Base-by-base conservation (phyloP, 768 basidiomycete species). In the Clitopilus hobsonii region DNA sequence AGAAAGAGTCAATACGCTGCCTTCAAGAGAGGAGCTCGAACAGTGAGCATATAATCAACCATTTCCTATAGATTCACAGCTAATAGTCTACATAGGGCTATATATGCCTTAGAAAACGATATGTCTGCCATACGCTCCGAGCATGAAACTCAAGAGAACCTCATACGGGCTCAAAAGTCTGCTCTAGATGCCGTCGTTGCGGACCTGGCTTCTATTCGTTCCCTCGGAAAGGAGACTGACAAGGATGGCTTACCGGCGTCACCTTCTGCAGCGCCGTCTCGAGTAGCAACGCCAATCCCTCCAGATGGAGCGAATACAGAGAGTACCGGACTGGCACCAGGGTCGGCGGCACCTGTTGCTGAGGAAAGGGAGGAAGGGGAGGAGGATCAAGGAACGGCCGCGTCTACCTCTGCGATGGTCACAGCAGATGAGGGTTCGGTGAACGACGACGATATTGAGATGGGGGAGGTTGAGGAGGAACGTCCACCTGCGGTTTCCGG, bases 381-480 rank as follows among this genome's bases (percentile, higher is more conserved):
- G 28, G 80, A 77, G n/a, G 76, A 77, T 47, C 70, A 63, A 18
- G 41, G 2, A 20, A 18, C 22, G 22, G 41, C 11, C 22, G n/a
- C 58, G n/a, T 56, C 54, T 47, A 59, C 54, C 56, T 51, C 61
- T 45, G 30, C 63, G 32, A 54, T 63, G 27, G 23, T 63, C 1
- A 54, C 57, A 29, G 25, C 55, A 14, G 56, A 51, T 23, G 70
- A 69, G 55, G 56, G 56, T 49, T 60, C 59, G 60, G 58, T 55
- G 11, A 70, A 48, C 59, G 68, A 83, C 25, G 80, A 89, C 59
- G 90, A 93, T 58, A 91, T 93, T 58, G 91, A 93, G 69, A 93
- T 93, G 91, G 91, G 91, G n/a, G 91, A 93, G 65, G 81, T 93
- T 2, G 85, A 89, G 57, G 91, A 93, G 63, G 81, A 82, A 52